Percentiles rank a stretch among this genome's conserved stretches.
Conservation (phyloP, 331 rosid species). For the Pyracantha coccinea region DNA sequence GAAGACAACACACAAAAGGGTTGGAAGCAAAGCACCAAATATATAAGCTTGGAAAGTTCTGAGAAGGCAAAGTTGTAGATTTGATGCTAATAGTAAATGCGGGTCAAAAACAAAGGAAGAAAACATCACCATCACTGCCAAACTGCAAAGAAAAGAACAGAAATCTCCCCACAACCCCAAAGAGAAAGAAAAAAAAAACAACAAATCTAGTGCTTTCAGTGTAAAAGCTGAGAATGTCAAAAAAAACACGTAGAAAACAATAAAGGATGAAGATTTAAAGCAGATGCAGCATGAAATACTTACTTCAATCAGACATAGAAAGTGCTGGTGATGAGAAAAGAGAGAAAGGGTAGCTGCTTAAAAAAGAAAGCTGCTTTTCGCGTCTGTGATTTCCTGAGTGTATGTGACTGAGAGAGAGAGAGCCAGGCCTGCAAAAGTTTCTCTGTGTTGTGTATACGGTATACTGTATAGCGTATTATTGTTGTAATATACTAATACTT, state of each 20-base stretch:
- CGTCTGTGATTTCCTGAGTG: neutral
- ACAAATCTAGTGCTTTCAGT: slow-evolving; percentile 1
- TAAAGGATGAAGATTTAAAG: slow-evolving; percentile 6
- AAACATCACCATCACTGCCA: neutral
- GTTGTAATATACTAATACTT: neutral
- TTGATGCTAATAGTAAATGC: slow-evolving; percentile 18
- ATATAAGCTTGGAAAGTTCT: slow-evolving; percentile 9
- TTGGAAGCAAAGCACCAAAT: slow-evolving; percentile 11
- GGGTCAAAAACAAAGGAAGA: slow-evolving; percentile 19
- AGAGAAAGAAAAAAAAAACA: neutral
- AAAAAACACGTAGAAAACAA: slow-evolving; percentile 3
- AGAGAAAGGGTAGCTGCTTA: neutral
- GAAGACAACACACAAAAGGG: slow-evolving; percentile 1
- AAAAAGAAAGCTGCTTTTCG: neutral
- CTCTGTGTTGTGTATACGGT: neutral
- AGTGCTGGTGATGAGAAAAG: slow-evolving; percentile 4
- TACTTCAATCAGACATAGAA: slow-evolving; percentile 6
- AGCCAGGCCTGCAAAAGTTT: slow-evolving; percentile 12
- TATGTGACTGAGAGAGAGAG: neutral
- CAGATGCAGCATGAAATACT: slow-evolving; percentile 15
- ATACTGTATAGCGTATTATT: neutral
- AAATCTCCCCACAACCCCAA: neutral
- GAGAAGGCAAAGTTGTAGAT: slow-evolving; percentile 1
- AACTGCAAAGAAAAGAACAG: neutral
- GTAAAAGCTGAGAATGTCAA: neutral